Base-by-base conservation (phyloP, 495 filamentous ascomycete genomes). In the Astrocystis sublimbata region DNA sequence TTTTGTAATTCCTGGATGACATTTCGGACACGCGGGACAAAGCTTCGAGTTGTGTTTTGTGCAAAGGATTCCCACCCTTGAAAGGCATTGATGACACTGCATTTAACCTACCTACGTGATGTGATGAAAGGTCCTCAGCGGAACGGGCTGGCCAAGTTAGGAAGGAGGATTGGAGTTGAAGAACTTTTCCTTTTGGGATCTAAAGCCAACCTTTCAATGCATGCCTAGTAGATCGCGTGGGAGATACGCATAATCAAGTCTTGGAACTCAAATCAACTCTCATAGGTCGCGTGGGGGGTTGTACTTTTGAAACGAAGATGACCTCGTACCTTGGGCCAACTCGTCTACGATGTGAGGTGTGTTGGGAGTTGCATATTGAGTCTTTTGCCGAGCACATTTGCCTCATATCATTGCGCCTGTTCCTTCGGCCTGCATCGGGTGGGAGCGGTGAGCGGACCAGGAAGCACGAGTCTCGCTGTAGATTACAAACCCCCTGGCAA, bases 61-160 rank as follows among this genome's bases (percentile, higher is more conserved):
- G 38, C 30, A 49, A 46, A 58, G 42, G 56, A 47, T 47, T 23
- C 17, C 17, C 2, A 58, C 41, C 56, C 56, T 43, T 58, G 56
- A 41, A 3, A 9, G 15, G 21, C 17, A 0, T 33, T 41, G 54
- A 38, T 57, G 38, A 57, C 53, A 26, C 40, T 23, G 54, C 54
- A 31, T 33, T 45, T 40, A 26, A 43, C 28, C 38, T 45, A 28
- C 24, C n/a, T n/a, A n/a, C n/a, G n/a, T n/a, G n/a, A n/a, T n/a
- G 10, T 10, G 24, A n/a, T 35, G 40, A 45, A 4, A 28, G 40
- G 26, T 24, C 43, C 6, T 52, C 26, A 2, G 23, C 58, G 58
- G 58, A 43, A 60, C 58, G 58, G 58, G 46, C 58, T 46, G 58
- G 28, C 58, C 46, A 21, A 60, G 58, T 46, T 60, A 60, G 58